Base-by-base conservation (phyloP, 2,329 filamentous ascomycete genomes). In the Sporothrix schenckii region DNA sequence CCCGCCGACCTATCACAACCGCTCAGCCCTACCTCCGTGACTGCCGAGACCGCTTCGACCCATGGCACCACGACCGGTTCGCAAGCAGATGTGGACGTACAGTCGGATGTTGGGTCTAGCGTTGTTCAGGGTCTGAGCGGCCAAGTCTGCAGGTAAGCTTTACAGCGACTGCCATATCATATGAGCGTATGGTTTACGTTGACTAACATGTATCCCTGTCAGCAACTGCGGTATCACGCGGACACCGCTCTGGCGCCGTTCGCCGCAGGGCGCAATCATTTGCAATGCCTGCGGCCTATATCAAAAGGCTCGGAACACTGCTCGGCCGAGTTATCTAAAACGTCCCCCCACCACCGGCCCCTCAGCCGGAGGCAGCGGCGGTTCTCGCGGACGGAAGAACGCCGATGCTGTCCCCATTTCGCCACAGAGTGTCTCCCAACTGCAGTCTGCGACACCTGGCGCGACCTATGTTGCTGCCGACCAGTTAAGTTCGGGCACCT, bases 201-300 rank as follows among this genome's bases (percentile, higher is more conserved):
- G 14, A 54, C 56, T 69, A 21, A 52, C 50, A n/a, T 54, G 7
- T n/a, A 19, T 52, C 24, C 47, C 21, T 10, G 41, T 30, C 21
- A 99, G 95, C 79, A 99, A 99, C 80, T 99, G 95, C 79, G 91
- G 91, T 71, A 98, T 95, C 19, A 97, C 93, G 68, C 90, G 91
- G 79, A 99, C 95, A 61, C 95, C 95, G 30, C 82, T 99, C 50
- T 99, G 95, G 95, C 89, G 95, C 78, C 88, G 95, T 77, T 97
- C 94, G 19, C 94, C 94, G 0, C 90, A 94, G 76, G 95, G 95
- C 41, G 91, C 93, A 69, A 97, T 93, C 39, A 98, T 99, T 72
- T 99, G 95, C 82, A 99, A 99, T 81, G 95, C 95, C 6, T 99
- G 95, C 77, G 95, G 95, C 54, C 85, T 99, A 19, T 99, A 99